Percentiles rank a stretch among this genome's conserved stretches.
phyloP scores from a whole-genome alignment of 139 green algal genomes.

The Haematococcus lacustris region DNA sequence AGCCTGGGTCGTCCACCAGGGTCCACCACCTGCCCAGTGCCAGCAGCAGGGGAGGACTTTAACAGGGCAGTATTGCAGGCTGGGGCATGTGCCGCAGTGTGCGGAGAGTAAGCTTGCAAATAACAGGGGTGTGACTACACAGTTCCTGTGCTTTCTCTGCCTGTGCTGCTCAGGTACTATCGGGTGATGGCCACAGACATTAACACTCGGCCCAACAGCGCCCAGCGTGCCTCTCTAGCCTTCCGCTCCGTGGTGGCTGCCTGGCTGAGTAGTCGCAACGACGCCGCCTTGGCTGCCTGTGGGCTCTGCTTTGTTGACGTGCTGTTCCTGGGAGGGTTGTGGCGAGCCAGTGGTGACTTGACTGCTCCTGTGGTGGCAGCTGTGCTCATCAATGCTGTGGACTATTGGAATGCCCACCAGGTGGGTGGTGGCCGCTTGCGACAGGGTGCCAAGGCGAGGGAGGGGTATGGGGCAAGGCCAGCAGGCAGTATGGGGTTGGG shows the following conservation, averaged over 20 bases:
- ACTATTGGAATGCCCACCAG: slow-evolving; percentile 24
- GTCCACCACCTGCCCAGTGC: no score
- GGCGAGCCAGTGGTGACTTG: slow-evolving; percentile 22
- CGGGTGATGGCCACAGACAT: slow-evolving; percentile 24
- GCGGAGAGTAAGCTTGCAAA: no score
- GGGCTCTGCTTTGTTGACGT: slow-evolving; percentile 14
- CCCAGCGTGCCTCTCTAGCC: slow-evolving; percentile 13
- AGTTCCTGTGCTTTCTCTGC: no score
- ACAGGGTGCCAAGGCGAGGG: no score
- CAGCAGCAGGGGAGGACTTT: no score
- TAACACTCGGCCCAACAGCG: background rate
- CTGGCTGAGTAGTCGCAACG: slow-evolving; percentile 20
- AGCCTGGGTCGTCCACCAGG: no score
- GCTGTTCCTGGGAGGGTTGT: slow-evolving; percentile 21
- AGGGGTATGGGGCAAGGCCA: no score
- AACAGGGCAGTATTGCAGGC: no score
- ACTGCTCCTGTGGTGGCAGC: slow-evolving; percentile 18
- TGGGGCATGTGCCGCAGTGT: no score
- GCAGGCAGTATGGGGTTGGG: no score
- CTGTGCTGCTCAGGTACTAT: slow-evolving; percentile 42
- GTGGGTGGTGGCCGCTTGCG: no score
- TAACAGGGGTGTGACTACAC: no score
- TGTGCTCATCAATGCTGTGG: slow-evolving; percentile 24
- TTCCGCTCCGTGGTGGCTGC: slow-evolving; percentile 28
- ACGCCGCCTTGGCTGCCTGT: slow-evolving; percentile 14